phyloP scores from a whole-genome alignment of 2,329 filamentous ascomycete species.

The Diaporthe citrichinensis region DNA sequence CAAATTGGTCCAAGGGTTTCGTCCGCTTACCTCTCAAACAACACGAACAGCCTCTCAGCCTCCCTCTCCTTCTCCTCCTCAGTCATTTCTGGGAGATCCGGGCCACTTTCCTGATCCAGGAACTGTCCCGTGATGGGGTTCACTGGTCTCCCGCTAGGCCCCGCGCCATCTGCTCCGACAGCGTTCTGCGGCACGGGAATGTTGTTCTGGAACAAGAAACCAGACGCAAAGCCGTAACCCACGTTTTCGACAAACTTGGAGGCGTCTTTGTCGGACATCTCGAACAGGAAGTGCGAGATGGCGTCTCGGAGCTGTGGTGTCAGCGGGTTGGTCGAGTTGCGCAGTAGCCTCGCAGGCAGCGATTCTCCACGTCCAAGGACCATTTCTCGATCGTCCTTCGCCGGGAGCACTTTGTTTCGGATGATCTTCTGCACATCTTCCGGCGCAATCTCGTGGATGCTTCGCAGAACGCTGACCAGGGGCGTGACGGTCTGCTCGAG shows the following conservation, averaged over 20 bases:
- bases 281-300: slow-evolving; percentile 86
- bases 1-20: not conserved
- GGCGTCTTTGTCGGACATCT: slow-evolving; percentile 86
- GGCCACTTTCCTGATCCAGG: slow-evolving; percentile 74
- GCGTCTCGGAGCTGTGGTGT: slow-evolving; percentile 80
- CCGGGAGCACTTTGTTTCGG: slow-evolving; percentile 79
- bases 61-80: slow-evolving; percentile 93
- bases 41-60: slow-evolving; percentile 88
- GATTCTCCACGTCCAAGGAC: slow-evolving; percentile 83
- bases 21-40: slow-evolving; percentile 83
- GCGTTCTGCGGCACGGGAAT: slow-evolving; percentile 80
- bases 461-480: slow-evolving; percentile 80
- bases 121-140: slow-evolving; percentile 93
- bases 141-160: slow-evolving; percentile 59
- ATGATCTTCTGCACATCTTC: slow-evolving; percentile 73
- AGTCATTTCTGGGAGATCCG: slow-evolving; percentile 81
- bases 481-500: slow-evolving; percentile 81
- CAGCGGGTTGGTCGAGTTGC: slow-evolving; percentile 80
- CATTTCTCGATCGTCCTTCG: slow-evolving; percentile 79
- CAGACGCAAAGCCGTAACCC: slow-evolving; percentile 93
- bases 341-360: slow-evolving; percentile 82
- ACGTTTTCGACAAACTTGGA: slow-evolving; percentile 89
- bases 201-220: slow-evolving; percentile 88
- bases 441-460: slow-evolving; percentile 79
- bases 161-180: slow-evolving; percentile 63